A percentile compares a stretch with the other conserved stretches of the same genome.
These are phyloP conservation scores for Trifolium dubium DNA, from an alignment of 306 rosid genomes.

Conservation along the genomic window DNA sequence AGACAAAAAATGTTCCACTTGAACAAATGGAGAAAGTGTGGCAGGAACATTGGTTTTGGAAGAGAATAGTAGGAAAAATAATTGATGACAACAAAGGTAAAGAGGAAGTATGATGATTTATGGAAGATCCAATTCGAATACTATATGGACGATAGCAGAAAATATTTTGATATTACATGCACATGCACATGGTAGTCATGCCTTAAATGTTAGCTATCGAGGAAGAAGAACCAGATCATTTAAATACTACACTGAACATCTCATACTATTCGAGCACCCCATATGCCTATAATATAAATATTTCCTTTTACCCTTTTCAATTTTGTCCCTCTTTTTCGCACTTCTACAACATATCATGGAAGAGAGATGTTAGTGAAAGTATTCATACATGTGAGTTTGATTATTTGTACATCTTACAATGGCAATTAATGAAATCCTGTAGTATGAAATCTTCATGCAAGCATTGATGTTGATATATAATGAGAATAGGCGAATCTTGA, in stretches of 20 bases:
- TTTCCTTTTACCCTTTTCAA: neutral
- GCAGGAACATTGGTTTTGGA: slow-evolving; percentile 65
- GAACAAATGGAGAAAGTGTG: slow-evolving; percentile 57
- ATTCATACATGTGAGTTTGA: neutral
- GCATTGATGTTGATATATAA: neutral
- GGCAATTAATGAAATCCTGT: neutral
- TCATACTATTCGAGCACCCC: neutral
- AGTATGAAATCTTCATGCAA: neutral
- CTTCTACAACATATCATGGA: neutral
- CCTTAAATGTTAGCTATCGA: neutral
- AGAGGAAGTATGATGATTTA: slow-evolving; percentile 20
- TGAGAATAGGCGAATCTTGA: neutral
- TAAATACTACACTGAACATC: neutral
- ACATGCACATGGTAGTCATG: neutral
- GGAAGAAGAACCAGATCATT: neutral
- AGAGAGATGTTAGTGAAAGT: neutral
- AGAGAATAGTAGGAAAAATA: slow-evolving; percentile 37
- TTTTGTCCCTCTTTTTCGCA: neutral
- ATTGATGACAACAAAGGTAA: slow-evolving; percentile 11
- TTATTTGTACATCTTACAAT: neutral
- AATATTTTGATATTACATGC: neutral
- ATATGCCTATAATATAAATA: no score
- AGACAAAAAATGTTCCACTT: slow-evolving; percentile 41
- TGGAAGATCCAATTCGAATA: neutral
- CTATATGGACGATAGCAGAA: neutral